Conservation (phyloP, 2,329 filamentous ascomycete species). For the Microcyclosporella mali region DNA sequence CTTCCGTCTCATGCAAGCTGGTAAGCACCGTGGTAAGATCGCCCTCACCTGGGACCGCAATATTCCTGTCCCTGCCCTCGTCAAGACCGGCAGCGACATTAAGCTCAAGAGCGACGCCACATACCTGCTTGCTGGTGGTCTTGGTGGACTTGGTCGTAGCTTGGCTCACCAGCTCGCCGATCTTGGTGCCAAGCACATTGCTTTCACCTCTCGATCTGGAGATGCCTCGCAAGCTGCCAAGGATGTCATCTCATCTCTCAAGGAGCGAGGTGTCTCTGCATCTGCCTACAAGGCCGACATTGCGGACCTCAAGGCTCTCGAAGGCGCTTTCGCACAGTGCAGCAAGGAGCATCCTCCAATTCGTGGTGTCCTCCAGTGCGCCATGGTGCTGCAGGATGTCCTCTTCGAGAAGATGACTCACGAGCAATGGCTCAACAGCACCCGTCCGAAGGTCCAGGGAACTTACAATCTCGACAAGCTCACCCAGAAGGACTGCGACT, state of each 20-base stretch:
- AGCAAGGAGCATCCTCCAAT: conserved; percentile 7
- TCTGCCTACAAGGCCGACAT: not conserved
- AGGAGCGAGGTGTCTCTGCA: not conserved
- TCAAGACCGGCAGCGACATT: not conserved
- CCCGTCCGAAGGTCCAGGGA: conserved; percentile 10
- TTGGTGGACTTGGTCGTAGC: conserved; percentile 4
- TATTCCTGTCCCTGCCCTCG: conserved; percentile 2
- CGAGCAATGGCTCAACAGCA: conserved; percentile 1
- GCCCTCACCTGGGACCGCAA: conserved; percentile 1
- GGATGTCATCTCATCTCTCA: not conserved
- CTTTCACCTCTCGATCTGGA: conserved; percentile 1
- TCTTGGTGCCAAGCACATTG: conserved; percentile 3
- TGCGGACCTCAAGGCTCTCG: not conserved
- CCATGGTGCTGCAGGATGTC: conserved; percentile 23
- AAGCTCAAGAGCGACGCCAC: not conserved
- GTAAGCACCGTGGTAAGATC: conserved; percentile 13
- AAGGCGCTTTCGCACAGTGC: not conserved
- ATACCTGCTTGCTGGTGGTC: conserved; percentile 6
- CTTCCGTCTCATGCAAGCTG: conserved; percentile 13
- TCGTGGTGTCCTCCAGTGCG: conserved; percentile 12
- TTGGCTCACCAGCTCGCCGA: not conserved
- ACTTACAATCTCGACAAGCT: conserved; percentile 45
- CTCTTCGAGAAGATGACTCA: conserved; percentile 10
- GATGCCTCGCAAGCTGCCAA: not conserved
- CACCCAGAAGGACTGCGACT: conserved; percentile 25